Conservation (phyloP, 2,329 filamentous ascomycete genomes). For the Colletotrichum brevisporum region DNA sequence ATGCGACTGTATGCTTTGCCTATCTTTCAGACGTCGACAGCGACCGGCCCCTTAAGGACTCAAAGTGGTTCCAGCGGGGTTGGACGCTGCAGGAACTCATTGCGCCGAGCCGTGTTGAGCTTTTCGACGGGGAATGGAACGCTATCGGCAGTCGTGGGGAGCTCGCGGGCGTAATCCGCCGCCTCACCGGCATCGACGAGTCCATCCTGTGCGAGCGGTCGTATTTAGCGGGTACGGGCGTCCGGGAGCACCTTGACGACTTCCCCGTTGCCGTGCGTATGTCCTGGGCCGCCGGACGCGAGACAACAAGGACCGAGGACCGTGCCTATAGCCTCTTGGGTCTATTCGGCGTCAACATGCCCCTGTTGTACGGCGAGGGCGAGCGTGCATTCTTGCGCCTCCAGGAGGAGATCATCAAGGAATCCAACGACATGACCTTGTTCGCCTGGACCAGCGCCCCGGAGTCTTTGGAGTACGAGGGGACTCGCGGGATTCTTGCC, state of each 20-base stretch:
- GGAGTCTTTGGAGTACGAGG: too few species aligned
- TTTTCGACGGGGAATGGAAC: slow-evolving; percentile 6
- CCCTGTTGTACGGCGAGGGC: slow-evolving; percentile 47
- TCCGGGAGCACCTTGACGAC: not conserved
- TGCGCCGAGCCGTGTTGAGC: not conserved
- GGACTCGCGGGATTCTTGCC: not conserved
- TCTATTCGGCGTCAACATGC: slow-evolving; percentile 47
- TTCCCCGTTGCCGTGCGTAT: slow-evolving; percentile 32
- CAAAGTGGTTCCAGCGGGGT: slow-evolving; percentile 3
- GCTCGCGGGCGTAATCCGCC: not conserved
- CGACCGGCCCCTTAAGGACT: not conserved
- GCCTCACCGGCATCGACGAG: not conserved
- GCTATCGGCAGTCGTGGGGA: not conserved
- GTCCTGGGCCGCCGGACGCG: slow-evolving; percentile 46
- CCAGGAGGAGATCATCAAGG: slow-evolving; percentile 27
- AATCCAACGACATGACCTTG: slow-evolving; percentile 15
- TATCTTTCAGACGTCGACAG: slow-evolving; percentile 37
- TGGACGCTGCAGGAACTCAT: slow-evolving; percentile 30
- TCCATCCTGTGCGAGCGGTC: not conserved
- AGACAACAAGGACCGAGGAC: slow-evolving; percentile 44
- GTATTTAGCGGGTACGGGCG: not conserved
- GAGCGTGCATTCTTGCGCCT: slow-evolving; percentile 43
- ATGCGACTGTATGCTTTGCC: slow-evolving; percentile 6
- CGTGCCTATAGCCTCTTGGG: slow-evolving; percentile 46
- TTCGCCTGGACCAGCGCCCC: slow-evolving; percentile 9